Conservation (phyloP, 768 basidiomycete genomes). For the Pleurotus salmoneostramineus region DNA sequence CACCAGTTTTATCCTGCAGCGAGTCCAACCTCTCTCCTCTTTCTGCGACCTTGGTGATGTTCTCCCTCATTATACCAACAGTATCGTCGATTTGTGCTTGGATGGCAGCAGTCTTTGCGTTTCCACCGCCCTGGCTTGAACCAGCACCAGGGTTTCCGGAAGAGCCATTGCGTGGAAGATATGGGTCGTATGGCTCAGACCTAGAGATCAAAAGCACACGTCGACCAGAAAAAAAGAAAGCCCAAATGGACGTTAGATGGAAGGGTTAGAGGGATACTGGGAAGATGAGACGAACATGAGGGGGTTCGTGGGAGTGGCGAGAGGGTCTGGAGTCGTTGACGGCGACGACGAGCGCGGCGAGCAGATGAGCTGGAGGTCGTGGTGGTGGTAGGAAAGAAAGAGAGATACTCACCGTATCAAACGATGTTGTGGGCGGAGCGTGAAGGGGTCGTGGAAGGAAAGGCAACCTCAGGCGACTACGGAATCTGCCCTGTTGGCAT, state of each 20-base stretch:
- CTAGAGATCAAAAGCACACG: slow-evolving; percentile 31
- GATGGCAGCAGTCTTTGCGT: slow-evolving; percentile 89
- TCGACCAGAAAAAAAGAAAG: background rate
- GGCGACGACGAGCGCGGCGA: background rate
- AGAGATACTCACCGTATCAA: slow-evolving; percentile 34
- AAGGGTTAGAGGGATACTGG: slow-evolving; percentile 4
- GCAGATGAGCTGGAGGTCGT: background rate
- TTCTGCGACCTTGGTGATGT: slow-evolving; percentile 95
- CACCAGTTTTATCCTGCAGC: slow-evolving; percentile 97
- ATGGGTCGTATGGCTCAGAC: slow-evolving; percentile 99
- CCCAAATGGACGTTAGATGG: slow-evolving; percentile 5
- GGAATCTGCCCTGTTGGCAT: slow-evolving; percentile 3
- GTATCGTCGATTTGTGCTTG: slow-evolving; percentile 98
- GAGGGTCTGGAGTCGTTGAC: background rate
- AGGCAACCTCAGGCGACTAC: slow-evolving; percentile 4
- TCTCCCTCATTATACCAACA: slow-evolving; percentile 96
- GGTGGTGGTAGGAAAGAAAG: background rate
- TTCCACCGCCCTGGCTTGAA: slow-evolving; percentile 42
- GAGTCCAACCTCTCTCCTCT: slow-evolving; percentile 91
- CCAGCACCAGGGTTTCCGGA: slow-evolving; percentile 46
- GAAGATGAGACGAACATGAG: slow-evolving; percentile 31
- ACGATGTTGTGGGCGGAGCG: slow-evolving; percentile 21
- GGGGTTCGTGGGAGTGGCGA: slow-evolving; percentile 19
- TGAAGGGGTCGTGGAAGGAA: slow-evolving; percentile 6
- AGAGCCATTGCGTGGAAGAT: slow-evolving; percentile 82